These are phyloP conservation scores for Lachnellula arida DNA, from an alignment of 2,329 filamentous ascomycete species.

Conservation along the genomic window DNA sequence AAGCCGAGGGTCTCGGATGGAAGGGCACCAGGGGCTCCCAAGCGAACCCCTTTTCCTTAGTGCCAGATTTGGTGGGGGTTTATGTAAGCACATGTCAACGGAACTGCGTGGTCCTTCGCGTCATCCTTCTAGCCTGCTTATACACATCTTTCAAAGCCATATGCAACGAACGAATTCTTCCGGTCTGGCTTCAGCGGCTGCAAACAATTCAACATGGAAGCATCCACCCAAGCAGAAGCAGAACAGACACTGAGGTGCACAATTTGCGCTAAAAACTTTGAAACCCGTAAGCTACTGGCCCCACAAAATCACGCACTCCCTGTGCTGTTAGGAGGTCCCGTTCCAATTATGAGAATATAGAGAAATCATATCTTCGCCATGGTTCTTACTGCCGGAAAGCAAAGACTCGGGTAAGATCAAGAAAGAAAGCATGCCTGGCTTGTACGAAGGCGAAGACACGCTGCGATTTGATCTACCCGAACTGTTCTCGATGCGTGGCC, in stretches of 20 bases:
- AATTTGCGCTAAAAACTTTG: conserved; percentile 16
- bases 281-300: conserved; percentile 5
- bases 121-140: neutral
- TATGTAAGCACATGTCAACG: neutral
- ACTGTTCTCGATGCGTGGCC: conserved; percentile 14
- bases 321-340: neutral
- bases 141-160: neutral
- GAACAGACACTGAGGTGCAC: conserved; percentile 7
- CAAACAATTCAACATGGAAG: neutral
- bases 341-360: conserved; percentile 2
- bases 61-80: neutral
- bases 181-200: neutral
- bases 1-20: no score
- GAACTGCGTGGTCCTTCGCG: neutral
- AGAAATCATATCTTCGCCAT: conserved; percentile 17
- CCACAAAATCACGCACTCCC: neutral
- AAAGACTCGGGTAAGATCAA: conserved; percentile 6
- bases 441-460: conserved; percentile 19
- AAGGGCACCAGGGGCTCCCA: no score
- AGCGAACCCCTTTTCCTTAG: no score
- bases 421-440: conserved; percentile 16
- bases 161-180: neutral
- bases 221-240: neutral
- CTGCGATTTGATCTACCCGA: conserved; percentile 13
- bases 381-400: conserved; percentile 15